Evolutionary conservation across 306 rosid species (phyloP), one percentile per base, ranked within the genome.

Genomic region (Neltuma alba): DNA sequence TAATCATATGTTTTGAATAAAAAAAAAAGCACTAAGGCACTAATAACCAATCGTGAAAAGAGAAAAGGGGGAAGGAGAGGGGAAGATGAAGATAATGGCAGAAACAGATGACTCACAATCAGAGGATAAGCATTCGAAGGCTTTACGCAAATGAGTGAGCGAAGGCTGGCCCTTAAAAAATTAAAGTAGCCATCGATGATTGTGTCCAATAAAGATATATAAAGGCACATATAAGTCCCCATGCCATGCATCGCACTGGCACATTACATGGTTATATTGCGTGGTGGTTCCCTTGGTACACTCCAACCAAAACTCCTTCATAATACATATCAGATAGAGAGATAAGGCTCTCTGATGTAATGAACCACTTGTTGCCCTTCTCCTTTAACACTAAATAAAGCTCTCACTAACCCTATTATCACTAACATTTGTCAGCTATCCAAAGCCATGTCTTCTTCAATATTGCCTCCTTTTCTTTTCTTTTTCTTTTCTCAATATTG

Each of bases 341-440:
- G 89, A 83, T 80, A 76, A 86, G 89, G 74, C 10, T 62, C 1
- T 30, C 44, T 83, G 89, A 86, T 80, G 87, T 80, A 86, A 80
- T 75, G 3, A 71, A 72, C 55, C 89, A 77, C 86, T 86, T 82
- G 25, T 71, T 62, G 44, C 23, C 0, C 64, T 58, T 13, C 33
- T 58, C 41, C 41, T 42, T 81, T 74, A 74, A 78, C 58, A 52
- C 58, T 52, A 52, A 69, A n/a, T 64, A 64, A 64, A 64, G 44
- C 21, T 66, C 15, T 25, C 62, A 54, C 66, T 58, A 75, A 64
- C 63, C 72, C 76, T 63, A 28, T 57, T 34, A 57, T 28, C n/a
- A 28, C 1, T 28, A n/a, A n/a, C n/a, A 28, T 37, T 37, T 73
- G 74, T 69, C 80, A 44, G 27, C 16, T 41, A 52, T 72, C 76